phyloP scores from a whole-genome alignment of 2,329 filamentous ascomycete genomes.

The Colletotrichum sp. region DNA sequence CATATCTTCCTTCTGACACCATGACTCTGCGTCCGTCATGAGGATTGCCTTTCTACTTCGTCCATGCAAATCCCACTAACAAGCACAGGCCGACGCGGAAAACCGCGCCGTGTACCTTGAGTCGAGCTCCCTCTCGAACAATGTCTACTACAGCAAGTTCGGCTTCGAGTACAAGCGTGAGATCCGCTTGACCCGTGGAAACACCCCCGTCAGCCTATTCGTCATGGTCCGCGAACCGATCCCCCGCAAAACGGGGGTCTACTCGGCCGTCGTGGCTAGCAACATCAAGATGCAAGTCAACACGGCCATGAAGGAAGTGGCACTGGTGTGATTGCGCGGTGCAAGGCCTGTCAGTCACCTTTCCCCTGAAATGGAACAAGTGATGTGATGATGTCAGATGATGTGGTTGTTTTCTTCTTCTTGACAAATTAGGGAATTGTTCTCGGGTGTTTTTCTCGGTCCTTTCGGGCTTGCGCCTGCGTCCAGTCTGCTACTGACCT shows the following conservation, averaged over 20 bases:
- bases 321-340: background rate
- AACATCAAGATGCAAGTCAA: conserved; percentile 35
- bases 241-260: conserved; percentile 28
- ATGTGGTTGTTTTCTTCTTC: background rate
- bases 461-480: background rate
- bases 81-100: conserved; percentile 67
- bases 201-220: conserved; percentile 68
- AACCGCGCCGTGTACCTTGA: conserved; percentile 77
- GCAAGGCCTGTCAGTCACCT: conserved; percentile 1
- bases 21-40: background rate
- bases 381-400: background rate
- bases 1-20: background rate
- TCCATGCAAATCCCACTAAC: background rate
- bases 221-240: conserved; percentile 83
- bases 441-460: background rate
- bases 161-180: conserved; percentile 72
- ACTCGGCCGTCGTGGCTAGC: conserved; percentile 33
- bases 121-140: conserved; percentile 73
- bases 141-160: conserved; percentile 75
- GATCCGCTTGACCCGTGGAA: conserved; percentile 65
- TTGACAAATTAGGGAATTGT: background rate
- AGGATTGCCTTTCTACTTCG: background rate
- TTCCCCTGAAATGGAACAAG: background rate
- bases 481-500: conserved; percentile 10
- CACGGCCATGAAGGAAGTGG: conserved; percentile 28